phyloP scores from a whole-genome alignment of 305 asterid genomes.

The Fraxinus sp. region DNA sequence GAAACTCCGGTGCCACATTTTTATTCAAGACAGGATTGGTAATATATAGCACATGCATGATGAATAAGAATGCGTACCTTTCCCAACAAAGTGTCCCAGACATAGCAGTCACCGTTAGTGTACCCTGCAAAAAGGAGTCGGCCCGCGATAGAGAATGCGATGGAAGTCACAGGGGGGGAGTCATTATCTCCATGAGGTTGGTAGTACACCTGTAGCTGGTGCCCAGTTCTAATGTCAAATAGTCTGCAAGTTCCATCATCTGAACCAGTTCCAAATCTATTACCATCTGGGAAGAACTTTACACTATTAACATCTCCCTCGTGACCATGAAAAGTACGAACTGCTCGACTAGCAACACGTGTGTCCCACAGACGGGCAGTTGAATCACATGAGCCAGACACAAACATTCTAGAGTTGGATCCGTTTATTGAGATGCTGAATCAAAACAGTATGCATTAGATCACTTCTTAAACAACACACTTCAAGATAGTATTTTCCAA shows the following conservation, averaged over 20 bases:
- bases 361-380: constrained; percentile 98
- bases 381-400: constrained; percentile 94
- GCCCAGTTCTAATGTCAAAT: constrained; percentile 95
- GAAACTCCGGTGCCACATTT: not conserved
- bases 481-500: not conserved
- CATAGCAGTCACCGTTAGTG: constrained; percentile 80
- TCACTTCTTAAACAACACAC: constrained; percentile 9
- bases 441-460: constrained; percentile 19
- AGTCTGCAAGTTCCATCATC: constrained; percentile 92
- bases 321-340: constrained; percentile 83
- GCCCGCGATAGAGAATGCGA: constrained; percentile 94
- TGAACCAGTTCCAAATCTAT: constrained; percentile 95
- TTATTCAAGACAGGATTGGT: not conserved
- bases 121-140: constrained; percentile 92
- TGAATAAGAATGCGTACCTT: constrained; percentile 48
- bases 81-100: constrained; percentile 95
- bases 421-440: constrained; percentile 83
- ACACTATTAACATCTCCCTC: constrained; percentile 91
- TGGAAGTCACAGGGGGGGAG: constrained; percentile 68
- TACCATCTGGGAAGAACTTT: constrained; percentile 84
- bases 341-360: constrained; percentile 98
- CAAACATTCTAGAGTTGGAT: constrained; percentile 79
- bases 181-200: constrained; percentile 70
- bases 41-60: not conserved
- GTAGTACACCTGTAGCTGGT: constrained; percentile 85